Evolutionary conservation across 1,284 basidiomycete species (phyloP).

Genomic region (Xanthoconium separans): DNA sequence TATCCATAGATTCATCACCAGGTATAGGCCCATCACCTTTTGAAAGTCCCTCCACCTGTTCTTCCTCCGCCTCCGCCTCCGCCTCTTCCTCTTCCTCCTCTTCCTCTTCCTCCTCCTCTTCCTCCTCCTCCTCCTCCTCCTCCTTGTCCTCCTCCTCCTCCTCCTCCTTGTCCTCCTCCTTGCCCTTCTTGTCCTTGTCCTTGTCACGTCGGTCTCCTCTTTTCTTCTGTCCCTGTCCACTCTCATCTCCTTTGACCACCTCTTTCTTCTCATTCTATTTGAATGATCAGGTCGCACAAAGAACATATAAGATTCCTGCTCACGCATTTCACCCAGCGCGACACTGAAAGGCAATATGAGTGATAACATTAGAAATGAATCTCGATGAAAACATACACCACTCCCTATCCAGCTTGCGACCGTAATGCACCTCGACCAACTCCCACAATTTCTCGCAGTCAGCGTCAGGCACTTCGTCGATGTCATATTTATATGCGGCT

Average conservation of each 20-base stretch:
- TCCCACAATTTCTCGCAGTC: not conserved
- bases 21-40: not conserved
- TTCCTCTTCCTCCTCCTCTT: not conserved
- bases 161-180: no score
- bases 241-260: no score
- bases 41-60: not conserved
- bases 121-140: no score
- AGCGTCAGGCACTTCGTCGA: not conserved
- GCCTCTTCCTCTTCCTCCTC: not conserved
- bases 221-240: not conserved
- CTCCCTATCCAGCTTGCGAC: not conserved
- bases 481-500: not conserved
- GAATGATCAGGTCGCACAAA: not conserved
- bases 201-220: not conserved
- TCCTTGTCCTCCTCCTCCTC: no score
- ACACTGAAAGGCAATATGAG: not conserved
- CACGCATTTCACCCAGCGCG: not conserved
- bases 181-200: not conserved
- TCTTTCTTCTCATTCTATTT: not conserved
- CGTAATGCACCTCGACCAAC: not conserved
- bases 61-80: not conserved
- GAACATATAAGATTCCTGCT: not conserved
- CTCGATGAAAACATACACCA: not conserved
- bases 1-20: no score
- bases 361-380: not conserved